Conservation (phyloP, 1,139 yeast species). For the Komagataea norvegica region DNA sequence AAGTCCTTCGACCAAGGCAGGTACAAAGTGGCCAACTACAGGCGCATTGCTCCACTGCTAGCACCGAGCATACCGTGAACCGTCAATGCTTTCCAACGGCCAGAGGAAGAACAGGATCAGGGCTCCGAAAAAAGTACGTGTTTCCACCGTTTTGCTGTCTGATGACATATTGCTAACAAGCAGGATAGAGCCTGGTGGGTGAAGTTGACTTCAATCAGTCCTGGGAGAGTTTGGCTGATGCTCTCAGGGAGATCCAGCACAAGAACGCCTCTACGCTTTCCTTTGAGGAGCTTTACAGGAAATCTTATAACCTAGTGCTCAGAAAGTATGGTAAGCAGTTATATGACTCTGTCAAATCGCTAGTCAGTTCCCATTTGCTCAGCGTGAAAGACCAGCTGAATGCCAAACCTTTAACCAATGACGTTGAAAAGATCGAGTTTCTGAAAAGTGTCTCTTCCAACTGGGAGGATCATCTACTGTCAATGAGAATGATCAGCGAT, state of each 20-base stretch:
- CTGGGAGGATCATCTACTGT: conserved; percentile 74
- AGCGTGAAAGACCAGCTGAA: conserved; percentile 24
- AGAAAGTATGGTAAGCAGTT: conserved; percentile 68
- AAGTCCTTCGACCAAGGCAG: too few relatives aligned
- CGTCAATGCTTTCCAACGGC: conserved; percentile 37
- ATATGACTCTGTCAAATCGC: conserved; percentile 55
- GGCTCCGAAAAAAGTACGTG: conserved; percentile 59
- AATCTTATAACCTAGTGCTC: conserved; percentile 74
- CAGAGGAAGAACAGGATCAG: conserved; percentile 44
- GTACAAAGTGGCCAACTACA: too few relatives aligned
- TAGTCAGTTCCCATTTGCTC: conserved; percentile 49
- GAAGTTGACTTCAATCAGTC: conserved; percentile 60
- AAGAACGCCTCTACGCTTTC: conserved; percentile 74
- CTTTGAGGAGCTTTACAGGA: conserved; percentile 79
- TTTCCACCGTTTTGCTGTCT: not conserved
- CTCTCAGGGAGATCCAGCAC: conserved; percentile 69
- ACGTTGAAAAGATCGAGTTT: conserved; percentile 31
- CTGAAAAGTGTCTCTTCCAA: conserved; percentile 44
- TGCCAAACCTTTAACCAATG: conserved; percentile 10
- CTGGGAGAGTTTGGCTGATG: conserved; percentile 70
- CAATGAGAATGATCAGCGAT: conserved; percentile 80
- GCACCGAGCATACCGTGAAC: too few relatives aligned
- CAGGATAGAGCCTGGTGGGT: conserved; percentile 29
- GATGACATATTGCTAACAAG: not conserved
- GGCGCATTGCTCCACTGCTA: too few relatives aligned